Conservation (phyloP, 176 grass and related monocot species). For the Oryza meridionalis region DNA sequence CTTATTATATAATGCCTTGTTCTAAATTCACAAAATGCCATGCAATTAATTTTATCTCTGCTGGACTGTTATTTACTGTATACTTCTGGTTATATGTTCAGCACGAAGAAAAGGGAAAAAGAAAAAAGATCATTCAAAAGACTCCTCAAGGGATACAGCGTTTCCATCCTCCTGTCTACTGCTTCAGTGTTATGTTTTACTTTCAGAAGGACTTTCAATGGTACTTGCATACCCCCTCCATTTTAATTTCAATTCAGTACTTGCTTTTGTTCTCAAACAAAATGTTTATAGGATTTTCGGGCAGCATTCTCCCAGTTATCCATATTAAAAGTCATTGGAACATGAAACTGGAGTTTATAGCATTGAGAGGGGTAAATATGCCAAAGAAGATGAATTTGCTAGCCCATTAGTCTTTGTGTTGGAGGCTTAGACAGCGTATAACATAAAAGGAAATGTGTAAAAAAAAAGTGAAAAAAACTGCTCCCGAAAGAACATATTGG, state of each 20-base stretch:
- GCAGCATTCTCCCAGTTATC: neutral
- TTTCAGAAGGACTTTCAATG: constrained; percentile 96
- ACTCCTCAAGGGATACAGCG: constrained; percentile 59
- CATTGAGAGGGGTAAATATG: neutral
- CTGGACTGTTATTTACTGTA: constrained; percentile 7
- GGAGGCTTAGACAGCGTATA: neutral
- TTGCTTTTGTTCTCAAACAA: neutral
- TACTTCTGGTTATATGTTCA: constrained; percentile 46
- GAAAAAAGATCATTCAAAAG: constrained; percentile 77
- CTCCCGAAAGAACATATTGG: neutral
- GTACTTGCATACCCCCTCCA: constrained; percentile 30
- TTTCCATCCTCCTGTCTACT: constrained; percentile 77
- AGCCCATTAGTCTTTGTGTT: neutral
- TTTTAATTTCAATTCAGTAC: neutral
- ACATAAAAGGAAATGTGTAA: neutral
- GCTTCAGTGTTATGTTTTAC: constrained; percentile 84
- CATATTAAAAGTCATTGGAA: neutral
- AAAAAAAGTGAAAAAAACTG: neutral
- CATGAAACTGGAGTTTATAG: neutral
- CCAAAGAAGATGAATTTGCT: neutral
- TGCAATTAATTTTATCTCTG: constrained; percentile 21
- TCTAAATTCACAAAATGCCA: neutral
- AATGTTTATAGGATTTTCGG: neutral
- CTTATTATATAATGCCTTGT: neutral
- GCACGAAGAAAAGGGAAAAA: constrained; percentile 90